A percentile compares a stretch with the other conserved stretches of the same genome.
These are phyloP conservation scores for Inonotus obliquus DNA, from an alignment of 1,284 basidiomycete genomes.

Conservation along the genomic window DNA sequence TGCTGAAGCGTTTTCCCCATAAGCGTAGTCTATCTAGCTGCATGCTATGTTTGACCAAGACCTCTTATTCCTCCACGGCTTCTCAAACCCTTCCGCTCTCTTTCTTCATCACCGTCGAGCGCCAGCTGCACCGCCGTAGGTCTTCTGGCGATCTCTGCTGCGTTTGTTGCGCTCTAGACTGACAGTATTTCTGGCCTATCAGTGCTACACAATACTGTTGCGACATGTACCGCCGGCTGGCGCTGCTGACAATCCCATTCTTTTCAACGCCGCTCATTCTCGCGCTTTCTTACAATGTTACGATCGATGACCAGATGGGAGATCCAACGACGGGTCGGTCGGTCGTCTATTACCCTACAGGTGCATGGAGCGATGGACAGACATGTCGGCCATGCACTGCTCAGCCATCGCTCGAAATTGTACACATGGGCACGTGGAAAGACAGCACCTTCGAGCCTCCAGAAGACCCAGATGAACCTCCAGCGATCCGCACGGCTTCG, in stretches of 20 bases:
- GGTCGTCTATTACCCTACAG: conserved; percentile 5
- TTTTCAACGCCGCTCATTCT: background rate
- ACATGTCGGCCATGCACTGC: conserved; percentile 1
- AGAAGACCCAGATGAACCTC: background rate
- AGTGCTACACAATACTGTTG: background rate
- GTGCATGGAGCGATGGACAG: conserved; percentile 8
- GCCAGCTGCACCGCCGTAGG: background rate
- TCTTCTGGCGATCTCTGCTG: background rate
- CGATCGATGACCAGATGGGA: conserved; percentile 13
- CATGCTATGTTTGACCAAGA: no score
- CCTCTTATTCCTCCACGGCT: background rate
- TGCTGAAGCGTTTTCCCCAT: background rate
- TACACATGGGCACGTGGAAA: conserved; percentile 8
- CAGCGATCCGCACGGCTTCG: background rate
- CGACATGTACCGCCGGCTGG: background rate
- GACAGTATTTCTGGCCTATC: background rate
- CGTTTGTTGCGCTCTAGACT: background rate
- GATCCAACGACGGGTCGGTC: conserved; percentile 7
- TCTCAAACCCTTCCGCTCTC: background rate
- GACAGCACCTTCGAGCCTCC: background rate
- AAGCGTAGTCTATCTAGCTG: background rate
- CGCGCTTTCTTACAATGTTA: conserved; percentile 11
- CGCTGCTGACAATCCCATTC: background rate
- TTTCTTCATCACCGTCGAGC: background rate
- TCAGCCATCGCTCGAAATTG: conserved; percentile 2